Base-by-base conservation (phyloP, 331 rosid genomes). In the Quercus phellos region DNA sequence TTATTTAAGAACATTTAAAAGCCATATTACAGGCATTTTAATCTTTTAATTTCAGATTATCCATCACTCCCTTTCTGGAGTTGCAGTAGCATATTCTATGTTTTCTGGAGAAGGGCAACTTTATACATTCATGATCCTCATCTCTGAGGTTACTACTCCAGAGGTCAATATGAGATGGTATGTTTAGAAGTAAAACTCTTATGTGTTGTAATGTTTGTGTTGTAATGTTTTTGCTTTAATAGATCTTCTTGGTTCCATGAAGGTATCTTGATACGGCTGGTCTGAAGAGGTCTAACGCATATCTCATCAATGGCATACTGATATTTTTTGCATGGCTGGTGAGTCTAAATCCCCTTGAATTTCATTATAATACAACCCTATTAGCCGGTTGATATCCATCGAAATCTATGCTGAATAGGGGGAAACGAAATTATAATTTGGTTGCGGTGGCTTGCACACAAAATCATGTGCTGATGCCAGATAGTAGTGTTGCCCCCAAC, bases 81-180 rank as follows among this genome's bases (percentile, higher is more conserved):
- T 88, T 78, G 89, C 99, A 51, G 81, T 93, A 73, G 88, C 94
- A 58, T 95, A 90, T 83, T 83, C 99, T 30, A 91, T 95, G 97
- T 81, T 90, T 88, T 87, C 92, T 43, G 93, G 99, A 58, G 96
- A 95, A 85, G 99, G 93, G 74, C 99, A 92, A 80, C 87, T 95
- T 16, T 95, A 95, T 82, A 89, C 90, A 17, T 95, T 82, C 86
- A 91, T 95, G 99, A 90, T 95, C 81, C 93, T 95, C 72, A 91
- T 95, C 70, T 95, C 99, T 2, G 99, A 95, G 89, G 89, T 94
- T 74, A 92, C 99, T 27, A 95, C 99, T 61, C 98, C 99, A 4
- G 99, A 97, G 66, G 87, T 93, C 84, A 95, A 95, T 80, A 91
- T 95, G 90, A 91, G 99, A 95, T 95, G 98, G 99, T 95, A 90